phyloP scores from a whole-genome alignment of 1,284 basidiomycete species.

The Tylopilus sp. region DNA sequence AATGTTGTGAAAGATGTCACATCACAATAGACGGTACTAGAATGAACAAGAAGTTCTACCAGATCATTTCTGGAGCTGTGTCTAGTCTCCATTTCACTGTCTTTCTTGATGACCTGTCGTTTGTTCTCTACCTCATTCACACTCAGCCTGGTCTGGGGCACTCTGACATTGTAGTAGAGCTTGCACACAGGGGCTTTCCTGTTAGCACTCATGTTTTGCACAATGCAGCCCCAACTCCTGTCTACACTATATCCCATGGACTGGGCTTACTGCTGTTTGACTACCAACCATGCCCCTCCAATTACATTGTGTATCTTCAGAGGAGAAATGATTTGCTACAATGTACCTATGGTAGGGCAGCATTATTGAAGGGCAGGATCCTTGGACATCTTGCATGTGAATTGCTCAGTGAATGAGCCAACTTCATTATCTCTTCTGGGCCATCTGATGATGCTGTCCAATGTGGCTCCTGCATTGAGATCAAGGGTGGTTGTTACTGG shows the following conservation, averaged over 20 bases:
- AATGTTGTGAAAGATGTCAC: neutral
- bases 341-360: constrained; percentile 2
- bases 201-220: neutral
- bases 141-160: neutral
- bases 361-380: constrained; percentile 10
- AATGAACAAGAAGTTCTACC: neutral
- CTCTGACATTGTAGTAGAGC: neutral
- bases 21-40: neutral
- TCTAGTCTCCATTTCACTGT: neutral
- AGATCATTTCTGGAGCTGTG: neutral
- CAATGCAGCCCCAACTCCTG: neutral
- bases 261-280: neutral
- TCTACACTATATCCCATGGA: neutral
- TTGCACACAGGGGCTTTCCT: neutral
- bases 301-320: constrained; percentile 6
- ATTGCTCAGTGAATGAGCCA: constrained; percentile 2
- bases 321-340: constrained; percentile 1
- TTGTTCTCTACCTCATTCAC: neutral
- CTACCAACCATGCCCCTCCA: neutral
- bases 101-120: neutral
- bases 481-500: neutral
- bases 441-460: neutral
- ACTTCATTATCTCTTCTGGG: neutral
- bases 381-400: constrained; percentile 1
- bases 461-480: constrained; percentile 3